A percentile compares a stretch with the other conserved stretches of the same genome.
Conservation (phyloP, 2,329 filamentous ascomycete genomes). For the Ophiostoma novo-ulmi region DNA sequence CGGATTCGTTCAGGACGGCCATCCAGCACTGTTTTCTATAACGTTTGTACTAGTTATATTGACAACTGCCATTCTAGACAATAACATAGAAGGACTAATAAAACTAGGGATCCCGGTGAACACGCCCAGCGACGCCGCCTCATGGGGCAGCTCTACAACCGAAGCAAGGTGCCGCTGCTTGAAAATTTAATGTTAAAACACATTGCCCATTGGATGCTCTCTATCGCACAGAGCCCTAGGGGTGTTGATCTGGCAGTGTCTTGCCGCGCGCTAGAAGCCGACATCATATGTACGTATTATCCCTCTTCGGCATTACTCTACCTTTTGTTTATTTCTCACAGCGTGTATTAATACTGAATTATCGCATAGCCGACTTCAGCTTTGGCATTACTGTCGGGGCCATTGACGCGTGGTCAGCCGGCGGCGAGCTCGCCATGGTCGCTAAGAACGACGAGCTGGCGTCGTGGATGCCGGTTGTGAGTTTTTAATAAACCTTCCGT, state of each 20-base stretch:
- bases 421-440: conserved; percentile 19
- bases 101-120: neutral
- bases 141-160: conserved; percentile 25
- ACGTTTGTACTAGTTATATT: conserved; percentile 4
- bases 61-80: neutral
- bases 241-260: neutral
- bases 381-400: conserved; percentile 21
- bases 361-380: conserved; percentile 20
- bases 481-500: neutral
- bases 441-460: conserved; percentile 22
- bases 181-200: conserved; percentile 21
- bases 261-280: conserved; percentile 5
- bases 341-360: neutral
- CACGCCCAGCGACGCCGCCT: conserved; percentile 22
- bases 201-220: conserved; percentile 1
- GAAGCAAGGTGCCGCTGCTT: conserved; percentile 20
- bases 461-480: conserved; percentile 23
- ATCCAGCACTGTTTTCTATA: conserved; percentile 21
- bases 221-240: neutral
- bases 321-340: neutral
- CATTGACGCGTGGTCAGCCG: conserved; percentile 17
- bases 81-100: neutral
- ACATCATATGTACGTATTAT: neutral
- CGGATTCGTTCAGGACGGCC: conserved; percentile 24
- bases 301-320: neutral